These are phyloP conservation scores for Leccinum subgranulosum DNA, from an alignment of 768 basidiomycete genomes.

Conservation along the genomic window DNA sequence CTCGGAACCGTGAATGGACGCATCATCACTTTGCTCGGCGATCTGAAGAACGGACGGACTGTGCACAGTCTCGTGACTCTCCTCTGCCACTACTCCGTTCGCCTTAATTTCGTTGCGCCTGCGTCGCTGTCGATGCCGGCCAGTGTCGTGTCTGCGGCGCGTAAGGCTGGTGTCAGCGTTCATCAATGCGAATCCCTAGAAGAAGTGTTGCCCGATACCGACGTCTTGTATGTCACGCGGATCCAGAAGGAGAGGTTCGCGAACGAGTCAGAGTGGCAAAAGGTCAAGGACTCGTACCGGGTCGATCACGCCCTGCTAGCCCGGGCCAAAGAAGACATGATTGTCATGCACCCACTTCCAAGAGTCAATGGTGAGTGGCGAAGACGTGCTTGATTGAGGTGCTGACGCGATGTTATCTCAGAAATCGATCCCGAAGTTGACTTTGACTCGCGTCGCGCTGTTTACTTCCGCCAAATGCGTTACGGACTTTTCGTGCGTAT, in stretches of 20 bases:
- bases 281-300: constrained; percentile 88
- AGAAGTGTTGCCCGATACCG: constrained; percentile 87
- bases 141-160: constrained; percentile 75
- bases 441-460: constrained; percentile 89
- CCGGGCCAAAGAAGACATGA: constrained; percentile 94
- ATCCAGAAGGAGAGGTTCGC: constrained; percentile 94
- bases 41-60: constrained; percentile 96
- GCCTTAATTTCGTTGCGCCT: constrained; percentile 94
- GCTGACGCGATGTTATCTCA: constrained; percentile 30
- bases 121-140: constrained; percentile 85
- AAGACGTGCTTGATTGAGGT: not conserved
- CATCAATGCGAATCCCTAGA: constrained; percentile 85
- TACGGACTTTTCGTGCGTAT: constrained; percentile 91
- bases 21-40: constrained; percentile 88
- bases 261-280: constrained; percentile 77
- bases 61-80: constrained; percentile 95
- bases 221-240: constrained; percentile 95
- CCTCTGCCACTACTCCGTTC: constrained; percentile 87
- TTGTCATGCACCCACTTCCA: constrained; percentile 99
- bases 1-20: constrained; percentile 97
- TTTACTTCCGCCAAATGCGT: constrained; percentile 98
- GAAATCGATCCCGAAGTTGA: constrained; percentile 99
- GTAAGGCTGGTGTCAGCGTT: constrained; percentile 78
- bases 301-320: constrained; percentile 93
- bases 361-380: constrained; percentile 70